Evolutionary conservation across 345 rosid genomes (phyloP).

Genomic region (rapeseed (Brassica napus)): Da-Ae NC_063439.1:25366001-25366500

Average conservation of each 20-base stretch:
- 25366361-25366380: conserved; percentile 95
- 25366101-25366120: conserved; percentile 84
- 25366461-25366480: conserved; percentile 64
- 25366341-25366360: conserved; percentile 91
- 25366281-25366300: conserved; percentile 64
- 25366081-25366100: conserved; percentile 77
- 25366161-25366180: conserved; percentile 93
- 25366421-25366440: conserved; percentile 48
- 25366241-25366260: conserved; percentile 30
- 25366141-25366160: conserved; percentile 67
- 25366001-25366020: conserved; percentile 92
- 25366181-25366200: conserved; percentile 95
- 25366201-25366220: conserved; percentile 57
- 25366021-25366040: conserved; percentile 81
- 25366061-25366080: conserved; percentile 67
- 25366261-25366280: not conserved
- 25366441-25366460: conserved; percentile 74
- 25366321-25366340: conserved; percentile 80
- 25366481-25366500: conserved; percentile 91
- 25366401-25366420: conserved; percentile 73
- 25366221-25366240: not conserved
- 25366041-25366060: conserved; percentile 97
- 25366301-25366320: conserved; percentile 94
- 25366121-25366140: conserved; percentile 97
- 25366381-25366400: conserved; percentile 76